A percentile compares a stretch with the other conserved stretches of the same genome.
Conservation (phyloP, 345 rosid genomes). For the Cardamine resedifolia region DNA sequence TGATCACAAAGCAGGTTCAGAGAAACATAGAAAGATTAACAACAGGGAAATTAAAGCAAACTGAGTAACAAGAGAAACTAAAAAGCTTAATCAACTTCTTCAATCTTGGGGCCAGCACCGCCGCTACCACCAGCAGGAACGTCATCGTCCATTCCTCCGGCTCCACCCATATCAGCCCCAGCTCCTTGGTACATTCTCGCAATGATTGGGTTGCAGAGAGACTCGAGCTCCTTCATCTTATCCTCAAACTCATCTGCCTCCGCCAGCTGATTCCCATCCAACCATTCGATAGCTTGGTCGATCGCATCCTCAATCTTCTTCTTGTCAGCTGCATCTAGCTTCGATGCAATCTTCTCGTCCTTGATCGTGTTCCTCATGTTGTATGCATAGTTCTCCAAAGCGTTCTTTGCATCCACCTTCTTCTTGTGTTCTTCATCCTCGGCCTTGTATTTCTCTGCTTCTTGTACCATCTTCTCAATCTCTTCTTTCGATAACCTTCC, state of each 20-base stretch:
- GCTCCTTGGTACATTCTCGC: slow-evolving; percentile 56
- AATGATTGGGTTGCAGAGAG: slow-evolving; percentile 60
- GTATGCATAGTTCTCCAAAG: slow-evolving; percentile 48
- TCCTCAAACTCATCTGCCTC: slow-evolving; percentile 64
- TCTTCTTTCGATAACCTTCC: slow-evolving; percentile 62
- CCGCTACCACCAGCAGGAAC: slow-evolving; percentile 40
- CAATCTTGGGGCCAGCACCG: slow-evolving; percentile 68
- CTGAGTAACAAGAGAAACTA: neutral
- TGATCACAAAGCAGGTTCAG: neutral
- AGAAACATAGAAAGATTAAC: neutral
- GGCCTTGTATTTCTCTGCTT: slow-evolving; percentile 63
- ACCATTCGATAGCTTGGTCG: slow-evolving; percentile 54
- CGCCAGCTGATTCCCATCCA: slow-evolving; percentile 55
- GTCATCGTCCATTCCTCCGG: slow-evolving; percentile 43
- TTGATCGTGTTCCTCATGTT: slow-evolving; percentile 64
- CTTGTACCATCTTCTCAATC: slow-evolving; percentile 66
- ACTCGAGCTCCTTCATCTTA: slow-evolving; percentile 65
- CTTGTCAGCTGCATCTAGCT: slow-evolving; percentile 53
- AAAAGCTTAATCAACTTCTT: slow-evolving; percentile 56
- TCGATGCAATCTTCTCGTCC: slow-evolving; percentile 54
- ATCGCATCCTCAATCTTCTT: slow-evolving; percentile 63
- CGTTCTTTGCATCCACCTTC: slow-evolving; percentile 65
- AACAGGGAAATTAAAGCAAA: neutral
- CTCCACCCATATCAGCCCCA: slow-evolving; percentile 41
- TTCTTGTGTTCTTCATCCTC: slow-evolving; percentile 67